Percentiles rank a stretch among this genome's conserved stretches.
Conservation (phyloP, 257 asterid species). For the Fraxinus cuspidata region DNA sequence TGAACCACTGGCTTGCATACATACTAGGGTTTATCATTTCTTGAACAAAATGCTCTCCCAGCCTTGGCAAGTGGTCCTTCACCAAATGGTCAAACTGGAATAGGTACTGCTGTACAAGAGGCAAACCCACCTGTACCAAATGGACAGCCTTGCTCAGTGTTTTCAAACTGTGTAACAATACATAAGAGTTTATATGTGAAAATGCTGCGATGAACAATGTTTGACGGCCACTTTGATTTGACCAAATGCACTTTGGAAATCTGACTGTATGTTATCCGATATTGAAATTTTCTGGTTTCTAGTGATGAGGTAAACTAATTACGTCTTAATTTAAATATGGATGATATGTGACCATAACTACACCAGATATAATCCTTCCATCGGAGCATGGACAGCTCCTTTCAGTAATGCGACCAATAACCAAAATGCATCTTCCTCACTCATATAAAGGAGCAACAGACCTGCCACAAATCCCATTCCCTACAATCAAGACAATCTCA, state of each 20-base stretch:
- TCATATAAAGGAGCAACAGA: slow-evolving; percentile 94
- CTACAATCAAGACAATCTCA: slow-evolving; percentile 49
- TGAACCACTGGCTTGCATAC: slow-evolving; percentile 99
- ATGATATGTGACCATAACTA: slow-evolving; percentile 17
- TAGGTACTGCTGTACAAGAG: slow-evolving; percentile 96
- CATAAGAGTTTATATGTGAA: background rate
- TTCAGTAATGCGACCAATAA: slow-evolving; percentile 95
- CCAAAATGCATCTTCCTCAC: slow-evolving; percentile 99
- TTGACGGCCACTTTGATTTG: background rate
- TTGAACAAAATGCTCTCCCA: slow-evolving; percentile 83
- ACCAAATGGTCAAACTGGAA: slow-evolving; percentile 78
- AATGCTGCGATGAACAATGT: background rate
- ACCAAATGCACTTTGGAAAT: background rate
- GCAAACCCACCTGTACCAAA: slow-evolving; percentile 84
- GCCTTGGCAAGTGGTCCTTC: slow-evolving; percentile 68
- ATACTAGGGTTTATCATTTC: slow-evolving; percentile 99
- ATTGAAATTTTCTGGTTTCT: slow-evolving; percentile 6
- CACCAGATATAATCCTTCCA: slow-evolving; percentile 99
- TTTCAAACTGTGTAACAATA: slow-evolving; percentile 11
- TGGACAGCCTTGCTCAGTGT: slow-evolving; percentile 23
- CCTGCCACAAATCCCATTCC: slow-evolving; percentile 99
- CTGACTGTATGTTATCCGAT: background rate
- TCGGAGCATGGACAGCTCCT: slow-evolving; percentile 98
- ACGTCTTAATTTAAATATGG: slow-evolving; percentile 10
- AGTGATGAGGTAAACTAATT: slow-evolving; percentile 13